Evolutionary conservation across 2,329 filamentous ascomycete species (phyloP), one percentile per base, ranked within the genome.

Genomic region (Xylariomycetidae sp.): DNA sequence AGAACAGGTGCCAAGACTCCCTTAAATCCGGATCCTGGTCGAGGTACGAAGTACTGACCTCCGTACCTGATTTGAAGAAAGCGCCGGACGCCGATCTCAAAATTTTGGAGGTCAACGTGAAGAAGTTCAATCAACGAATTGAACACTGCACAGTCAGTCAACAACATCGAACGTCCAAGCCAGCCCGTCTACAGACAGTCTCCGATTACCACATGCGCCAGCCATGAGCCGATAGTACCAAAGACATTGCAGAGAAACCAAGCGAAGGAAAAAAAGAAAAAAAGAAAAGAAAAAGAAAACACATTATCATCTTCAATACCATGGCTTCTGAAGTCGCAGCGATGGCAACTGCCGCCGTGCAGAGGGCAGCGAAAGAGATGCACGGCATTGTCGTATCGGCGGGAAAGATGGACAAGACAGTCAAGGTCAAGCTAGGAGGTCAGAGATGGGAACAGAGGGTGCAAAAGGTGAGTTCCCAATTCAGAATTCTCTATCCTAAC

Each of bases 351-450:
- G 32, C 47, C 11, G 63, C 63, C 20, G 62, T 65, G 36, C 62
- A 61, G 34, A 61, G 58, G 34, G 65, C 67, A 31, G 67, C 64
- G 32, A 67, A 69, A 39, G 69, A 77, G 51, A 56, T 78, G 37
- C 69, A 72, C 40, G 84, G 83, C 42, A 77, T 90, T 25, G 86
- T 90, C 16, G 76, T 89, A 31, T 87, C 84, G 26, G 79, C 85
- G 6, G 86, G 85, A 14, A 71, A 81, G 38, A 88, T 88, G 82
- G 64, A 78, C 38, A 85, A 82, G 62, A 88, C 85, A 3, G 83
- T 88, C 37, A 88, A 85, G 62, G 85, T 89, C 42, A 76, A 80
- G 45, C 71, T 89, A 11, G 80, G 82, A 32, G 74, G 72, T 11
- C 76, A 80, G 54, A 73, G 77, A 55, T 90, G 82, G 81, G 85